Evolutionary conservation across 345 rosid species (phyloP).

Genomic region (Lepidium aucheri): DNA sequence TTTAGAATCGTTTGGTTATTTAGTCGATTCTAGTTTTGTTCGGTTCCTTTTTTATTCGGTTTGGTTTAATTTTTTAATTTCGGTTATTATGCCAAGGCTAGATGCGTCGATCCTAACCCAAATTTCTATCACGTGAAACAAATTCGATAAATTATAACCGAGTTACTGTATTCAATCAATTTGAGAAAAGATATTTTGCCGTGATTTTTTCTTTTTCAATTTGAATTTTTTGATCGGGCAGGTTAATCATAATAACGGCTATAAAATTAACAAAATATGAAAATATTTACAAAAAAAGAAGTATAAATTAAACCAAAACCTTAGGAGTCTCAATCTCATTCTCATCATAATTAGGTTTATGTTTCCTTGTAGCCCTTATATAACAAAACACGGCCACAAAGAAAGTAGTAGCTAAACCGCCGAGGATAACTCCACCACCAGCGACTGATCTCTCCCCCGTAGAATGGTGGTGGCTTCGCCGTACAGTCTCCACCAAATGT

Average conservation of each 20-base stretch:
- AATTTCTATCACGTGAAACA: too few species aligned
- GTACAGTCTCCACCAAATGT: constrained; percentile 12
- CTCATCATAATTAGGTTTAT: constrained; percentile 17
- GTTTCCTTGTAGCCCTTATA: constrained; percentile 62
- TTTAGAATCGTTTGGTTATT: too few species aligned
- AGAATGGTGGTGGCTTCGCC: constrained; percentile 32
- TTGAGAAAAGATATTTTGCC: too few species aligned
- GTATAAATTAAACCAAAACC: constrained; percentile 13
- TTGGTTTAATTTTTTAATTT: too few species aligned
- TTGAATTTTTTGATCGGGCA: too few species aligned
- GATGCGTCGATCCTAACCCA: too few species aligned
- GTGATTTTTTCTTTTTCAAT: too few species aligned
- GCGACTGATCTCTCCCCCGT: constrained; percentile 58
- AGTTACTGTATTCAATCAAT: too few species aligned
- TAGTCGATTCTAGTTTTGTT: too few species aligned
- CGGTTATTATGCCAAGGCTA: too few species aligned
- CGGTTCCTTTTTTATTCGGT: too few species aligned
- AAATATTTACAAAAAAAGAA: not conserved
- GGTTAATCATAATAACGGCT: not conserved
- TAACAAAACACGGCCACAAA: constrained; percentile 62
- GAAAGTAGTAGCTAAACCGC: constrained; percentile 64
- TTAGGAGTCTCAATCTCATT: constrained; percentile 12
- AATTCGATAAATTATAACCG: too few species aligned
- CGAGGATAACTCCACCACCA: constrained; percentile 76
- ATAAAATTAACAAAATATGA: not conserved